Evolutionary conservation across 495 filamentous ascomycete species (phyloP).

Genomic region (Podospora pseudocomata): DNA sequence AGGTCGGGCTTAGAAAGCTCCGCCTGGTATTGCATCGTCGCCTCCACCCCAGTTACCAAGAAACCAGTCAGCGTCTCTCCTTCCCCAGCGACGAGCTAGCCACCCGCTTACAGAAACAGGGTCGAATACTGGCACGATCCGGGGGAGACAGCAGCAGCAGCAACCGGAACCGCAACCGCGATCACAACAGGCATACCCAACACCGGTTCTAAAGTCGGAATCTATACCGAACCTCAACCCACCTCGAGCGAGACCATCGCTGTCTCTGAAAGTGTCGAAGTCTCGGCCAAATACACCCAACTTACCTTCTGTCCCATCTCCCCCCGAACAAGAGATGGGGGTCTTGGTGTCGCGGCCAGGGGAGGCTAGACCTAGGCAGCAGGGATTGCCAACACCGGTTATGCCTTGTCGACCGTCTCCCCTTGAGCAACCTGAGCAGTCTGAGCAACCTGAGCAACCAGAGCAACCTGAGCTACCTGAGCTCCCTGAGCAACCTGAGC

Average conservation of each 20-base stretch:
- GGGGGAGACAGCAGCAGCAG: neutral
- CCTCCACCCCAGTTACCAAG: neutral
- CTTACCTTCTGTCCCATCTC: neutral
- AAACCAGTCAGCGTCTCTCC: neutral
- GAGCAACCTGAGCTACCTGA: neutral
- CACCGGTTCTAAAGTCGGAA: neutral
- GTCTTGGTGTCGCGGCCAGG: neutral
- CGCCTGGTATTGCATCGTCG: constrained; percentile 11
- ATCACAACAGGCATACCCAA: neutral
- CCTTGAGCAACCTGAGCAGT: neutral
- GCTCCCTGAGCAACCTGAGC: neutral
- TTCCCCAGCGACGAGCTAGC: neutral
- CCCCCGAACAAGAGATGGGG: neutral
- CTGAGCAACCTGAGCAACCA: neutral
- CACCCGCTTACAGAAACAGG: constrained; percentile 1
- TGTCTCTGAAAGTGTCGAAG: neutral
- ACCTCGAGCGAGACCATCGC: neutral
- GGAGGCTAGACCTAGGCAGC: neutral
- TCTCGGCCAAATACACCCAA: neutral
- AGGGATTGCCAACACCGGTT: neutral
- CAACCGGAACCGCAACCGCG: no score
- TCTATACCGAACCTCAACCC: neutral
- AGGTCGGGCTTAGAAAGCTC: constrained; percentile 39
- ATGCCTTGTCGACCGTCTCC: neutral
- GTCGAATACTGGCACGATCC: neutral